phyloP scores from a whole-genome alignment of 2,329 filamentous ascomycete genomes.

The Exophiala sp. region DNA sequence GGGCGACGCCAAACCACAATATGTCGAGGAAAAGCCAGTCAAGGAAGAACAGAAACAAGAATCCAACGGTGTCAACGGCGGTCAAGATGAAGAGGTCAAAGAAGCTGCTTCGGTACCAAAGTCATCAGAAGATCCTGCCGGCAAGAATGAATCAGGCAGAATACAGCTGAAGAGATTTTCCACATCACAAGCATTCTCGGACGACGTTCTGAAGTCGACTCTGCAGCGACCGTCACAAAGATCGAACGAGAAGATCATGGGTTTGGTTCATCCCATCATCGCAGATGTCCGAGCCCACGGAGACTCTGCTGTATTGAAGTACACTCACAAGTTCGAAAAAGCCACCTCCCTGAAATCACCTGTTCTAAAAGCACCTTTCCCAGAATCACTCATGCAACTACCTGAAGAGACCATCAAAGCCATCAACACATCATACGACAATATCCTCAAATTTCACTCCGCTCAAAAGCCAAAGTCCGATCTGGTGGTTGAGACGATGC shows the following conservation, averaged over 20 bases:
- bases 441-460: constrained; percentile 89
- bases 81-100: constrained; percentile 34
- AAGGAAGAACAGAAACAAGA: constrained; percentile 35
- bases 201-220: constrained; percentile 64
- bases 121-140: constrained; percentile 49
- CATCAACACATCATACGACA: constrained; percentile 92
- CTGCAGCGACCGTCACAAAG: constrained; percentile 89
- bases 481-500: constrained; percentile 92
- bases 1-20: constrained; percentile 91
- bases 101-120: constrained; percentile 53
- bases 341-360: constrained; percentile 86
- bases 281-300: constrained; percentile 78
- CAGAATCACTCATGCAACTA: constrained; percentile 78
- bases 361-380: constrained; percentile 86
- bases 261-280: constrained; percentile 87
- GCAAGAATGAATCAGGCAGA: constrained; percentile 47
- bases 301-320: constrained; percentile 82
- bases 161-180: constrained; percentile 82
- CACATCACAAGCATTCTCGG: constrained; percentile 47
- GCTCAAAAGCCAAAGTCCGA: constrained; percentile 83
- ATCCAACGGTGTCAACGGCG: constrained; percentile 16
- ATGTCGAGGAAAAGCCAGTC: constrained; percentile 64
- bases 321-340: constrained; percentile 98
- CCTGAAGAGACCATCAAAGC: constrained; percentile 78
- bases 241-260: constrained; percentile 89